These are phyloP conservation scores for Globisporangium acanthophoron DNA, from an alignment of 352 stramenopile genomes.

Conservation along the genomic window DNA sequence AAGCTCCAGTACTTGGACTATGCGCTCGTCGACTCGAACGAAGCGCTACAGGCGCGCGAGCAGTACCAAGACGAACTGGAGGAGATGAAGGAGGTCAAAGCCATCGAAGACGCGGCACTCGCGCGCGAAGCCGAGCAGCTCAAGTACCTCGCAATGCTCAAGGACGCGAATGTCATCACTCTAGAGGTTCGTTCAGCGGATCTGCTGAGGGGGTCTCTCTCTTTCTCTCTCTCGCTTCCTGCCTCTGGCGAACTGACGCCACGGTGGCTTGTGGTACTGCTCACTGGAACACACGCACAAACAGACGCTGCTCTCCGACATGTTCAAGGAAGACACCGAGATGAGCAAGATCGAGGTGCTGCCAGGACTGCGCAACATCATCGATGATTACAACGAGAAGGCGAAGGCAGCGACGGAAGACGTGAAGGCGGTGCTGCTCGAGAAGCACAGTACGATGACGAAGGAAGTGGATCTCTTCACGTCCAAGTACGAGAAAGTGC, in stretches of 20 bases:
- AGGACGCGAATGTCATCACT: slow-evolving; percentile 85
- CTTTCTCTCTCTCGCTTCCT: neutral
- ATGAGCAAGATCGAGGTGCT: slow-evolving; percentile 90
- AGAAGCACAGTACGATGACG: slow-evolving; percentile 52
- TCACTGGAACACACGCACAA: neutral
- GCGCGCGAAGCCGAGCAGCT: slow-evolving; percentile 70
- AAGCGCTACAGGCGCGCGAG: slow-evolving; percentile 76
- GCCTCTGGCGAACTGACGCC: neutral
- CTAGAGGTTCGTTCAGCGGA: slow-evolving; percentile 40
- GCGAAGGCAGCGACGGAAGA: slow-evolving; percentile 77
- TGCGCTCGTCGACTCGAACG: slow-evolving; percentile 74
- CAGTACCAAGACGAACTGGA: slow-evolving; percentile 90
- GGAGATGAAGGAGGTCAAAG: slow-evolving; percentile 80
- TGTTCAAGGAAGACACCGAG: slow-evolving; percentile 92
- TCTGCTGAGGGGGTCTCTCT: neutral
- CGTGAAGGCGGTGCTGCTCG: slow-evolving; percentile 73
- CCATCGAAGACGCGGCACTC: slow-evolving; percentile 76
- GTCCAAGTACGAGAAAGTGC: slow-evolving; percentile 55
- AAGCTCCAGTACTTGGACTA: slow-evolving; percentile 94
- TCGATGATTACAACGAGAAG: slow-evolving; percentile 89
- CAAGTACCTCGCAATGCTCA: slow-evolving; percentile 75
- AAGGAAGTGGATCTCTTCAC: slow-evolving; percentile 59
- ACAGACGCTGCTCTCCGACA: slow-evolving; percentile 84
- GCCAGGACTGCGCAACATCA: slow-evolving; percentile 83
- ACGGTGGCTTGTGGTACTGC: neutral